These are phyloP conservation scores for Withania somnifera DNA, from an alignment of 305 asterid species.

Conservation along the genomic window DNA sequence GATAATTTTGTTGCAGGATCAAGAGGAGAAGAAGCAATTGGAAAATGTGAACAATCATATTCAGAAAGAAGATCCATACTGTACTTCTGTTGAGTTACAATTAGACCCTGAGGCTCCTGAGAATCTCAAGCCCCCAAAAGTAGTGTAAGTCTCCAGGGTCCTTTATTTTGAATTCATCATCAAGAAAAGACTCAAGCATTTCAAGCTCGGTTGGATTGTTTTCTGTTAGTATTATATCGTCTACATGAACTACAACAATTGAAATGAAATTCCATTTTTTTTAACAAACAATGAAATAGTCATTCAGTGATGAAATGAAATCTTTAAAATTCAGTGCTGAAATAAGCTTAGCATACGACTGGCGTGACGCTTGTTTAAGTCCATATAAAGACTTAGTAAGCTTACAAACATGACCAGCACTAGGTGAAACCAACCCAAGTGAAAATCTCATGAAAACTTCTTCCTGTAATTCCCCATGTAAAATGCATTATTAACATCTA, in stretches of 20 bases:
- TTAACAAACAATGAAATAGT: too few relatives aligned
- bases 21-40: not conserved
- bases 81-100: not conserved
- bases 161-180: too few relatives aligned
- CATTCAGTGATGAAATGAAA: too few relatives aligned
- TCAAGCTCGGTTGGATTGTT: too few relatives aligned
- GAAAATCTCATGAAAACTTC: not conserved
- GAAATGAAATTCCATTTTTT: too few relatives aligned
- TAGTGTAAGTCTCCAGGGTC: not conserved
- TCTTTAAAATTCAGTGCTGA: too few relatives aligned
- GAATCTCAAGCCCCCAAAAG: not conserved
- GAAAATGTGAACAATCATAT: not conserved
- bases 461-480: too few relatives aligned
- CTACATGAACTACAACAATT: too few relatives aligned
- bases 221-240: too few relatives aligned
- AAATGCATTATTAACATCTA: too few relatives aligned
- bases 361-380: not conserved
- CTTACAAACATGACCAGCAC: not conserved
- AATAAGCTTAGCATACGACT: not conserved
- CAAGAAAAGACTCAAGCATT: too few relatives aligned
- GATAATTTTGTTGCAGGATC: not conserved
- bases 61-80: not conserved
- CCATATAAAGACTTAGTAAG: not conserved
- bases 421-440: not conserved
- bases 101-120: not conserved